These are phyloP conservation scores for Fusarium sp. DNA, from an alignment of 2,329 filamentous ascomycete genomes.

Conservation along the genomic window DNA sequence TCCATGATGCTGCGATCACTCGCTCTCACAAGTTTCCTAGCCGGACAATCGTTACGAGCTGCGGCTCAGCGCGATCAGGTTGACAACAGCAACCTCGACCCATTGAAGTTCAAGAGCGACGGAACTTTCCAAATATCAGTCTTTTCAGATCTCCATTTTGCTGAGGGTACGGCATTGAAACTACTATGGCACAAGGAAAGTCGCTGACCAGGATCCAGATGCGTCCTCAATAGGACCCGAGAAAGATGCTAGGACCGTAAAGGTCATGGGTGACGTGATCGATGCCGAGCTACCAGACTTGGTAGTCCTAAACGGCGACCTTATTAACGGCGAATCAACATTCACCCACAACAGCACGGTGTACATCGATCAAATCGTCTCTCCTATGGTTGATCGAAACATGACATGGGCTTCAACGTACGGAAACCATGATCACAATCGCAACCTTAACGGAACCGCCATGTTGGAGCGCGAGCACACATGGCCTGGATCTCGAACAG, in stretches of 20 bases:
- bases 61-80: slow-evolving; percentile 2
- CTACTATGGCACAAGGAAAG: rapidly evolving
- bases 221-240: slow-evolving; percentile 43
- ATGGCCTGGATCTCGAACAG: slow-evolving; percentile 37
- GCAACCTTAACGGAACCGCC: slow-evolving; percentile 50
- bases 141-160: slow-evolving; percentile 34
- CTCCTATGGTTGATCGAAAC: slow-evolving; percentile 62
- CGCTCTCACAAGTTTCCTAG: slow-evolving; percentile 2
- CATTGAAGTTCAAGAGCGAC: slow-evolving; percentile 21
- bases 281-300: slow-evolving; percentile 57
- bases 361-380: slow-evolving; percentile 67
- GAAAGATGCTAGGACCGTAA: slow-evolving; percentile 49
- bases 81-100: slow-evolving; percentile 19
- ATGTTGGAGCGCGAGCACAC: slow-evolving; percentile 40
- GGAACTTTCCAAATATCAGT: slow-evolving; percentile 31
- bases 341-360: slow-evolving; percentile 59
- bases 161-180: slow-evolving; percentile 6
- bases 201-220: slow-evolving; percentile 5
- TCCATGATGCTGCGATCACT: slow-evolving; percentile 12
- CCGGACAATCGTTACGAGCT: neutral
- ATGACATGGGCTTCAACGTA: slow-evolving; percentile 73
- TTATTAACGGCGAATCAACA: slow-evolving; percentile 73
- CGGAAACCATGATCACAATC: slow-evolving; percentile 73
- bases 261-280: slow-evolving; percentile 50
- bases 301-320: slow-evolving; percentile 74